Evolutionary conservation across 2,329 filamentous ascomycete species (phyloP).

Genomic region (Diaporthe nobilis): DNA sequence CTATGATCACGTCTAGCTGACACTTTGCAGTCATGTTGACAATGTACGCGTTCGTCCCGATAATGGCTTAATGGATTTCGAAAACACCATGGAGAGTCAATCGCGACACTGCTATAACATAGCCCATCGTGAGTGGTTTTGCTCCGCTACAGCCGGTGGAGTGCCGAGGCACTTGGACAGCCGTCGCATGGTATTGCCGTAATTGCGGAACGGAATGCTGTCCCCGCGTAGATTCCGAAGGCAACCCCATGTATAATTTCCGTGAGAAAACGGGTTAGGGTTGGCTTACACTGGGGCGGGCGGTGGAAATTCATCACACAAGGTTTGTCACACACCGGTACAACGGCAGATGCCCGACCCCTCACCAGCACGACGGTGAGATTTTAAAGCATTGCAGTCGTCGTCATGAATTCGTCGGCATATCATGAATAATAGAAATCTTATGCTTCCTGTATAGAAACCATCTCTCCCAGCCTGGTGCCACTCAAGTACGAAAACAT

Average conservation of each 20-base stretch:
- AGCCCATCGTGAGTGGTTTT: neutral
- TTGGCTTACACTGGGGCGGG: neutral
- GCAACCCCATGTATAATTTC: neutral
- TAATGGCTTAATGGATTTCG: neutral
- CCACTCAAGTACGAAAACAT: neutral
- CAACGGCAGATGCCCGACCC: neutral
- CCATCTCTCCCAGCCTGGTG: neutral
- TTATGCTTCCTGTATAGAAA: neutral
- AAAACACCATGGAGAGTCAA: neutral
- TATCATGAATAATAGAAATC: neutral
- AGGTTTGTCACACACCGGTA: neutral
- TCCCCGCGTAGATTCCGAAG: neutral
- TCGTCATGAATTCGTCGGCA: neutral
- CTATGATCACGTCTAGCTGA: slow-evolving; percentile 27
- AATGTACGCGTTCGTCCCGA: neutral
- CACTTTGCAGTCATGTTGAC: slow-evolving; percentile 21
- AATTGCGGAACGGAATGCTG: slow-evolving; percentile 8
- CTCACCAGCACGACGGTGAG: neutral
- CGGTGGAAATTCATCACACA: neutral
- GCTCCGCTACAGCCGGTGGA: neutral
- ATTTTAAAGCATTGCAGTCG: neutral
- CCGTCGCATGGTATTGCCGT: neutral
- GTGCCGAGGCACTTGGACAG: neutral
- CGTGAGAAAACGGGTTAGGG: neutral
- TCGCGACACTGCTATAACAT: neutral